These are phyloP conservation scores for Pseudognaphalium luteoalbum DNA, from an alignment of 129 eudicot species.

Conservation along the genomic window DNA sequence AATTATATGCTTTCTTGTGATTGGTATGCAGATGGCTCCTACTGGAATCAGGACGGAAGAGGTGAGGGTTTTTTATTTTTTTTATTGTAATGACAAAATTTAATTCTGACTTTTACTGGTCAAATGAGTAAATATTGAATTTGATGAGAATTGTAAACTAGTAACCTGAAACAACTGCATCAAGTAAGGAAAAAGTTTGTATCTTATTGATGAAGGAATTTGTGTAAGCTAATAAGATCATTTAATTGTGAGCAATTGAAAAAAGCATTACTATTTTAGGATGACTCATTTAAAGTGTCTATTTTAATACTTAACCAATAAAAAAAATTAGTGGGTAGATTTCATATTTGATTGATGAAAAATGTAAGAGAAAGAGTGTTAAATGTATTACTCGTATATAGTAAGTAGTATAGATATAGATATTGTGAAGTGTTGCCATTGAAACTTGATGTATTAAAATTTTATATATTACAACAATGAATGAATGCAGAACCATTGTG, in stretches of 20 bases:
- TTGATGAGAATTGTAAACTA: constrained; percentile 9
- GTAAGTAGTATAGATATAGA: too few relatives aligned
- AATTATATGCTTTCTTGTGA: not conserved
- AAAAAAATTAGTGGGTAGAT: too few relatives aligned
- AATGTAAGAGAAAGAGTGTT: too few relatives aligned
- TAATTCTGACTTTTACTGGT: constrained; percentile 25
- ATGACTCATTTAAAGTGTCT: too few relatives aligned
- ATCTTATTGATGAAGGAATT: not conserved
- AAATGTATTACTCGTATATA: too few relatives aligned
- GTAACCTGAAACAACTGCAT: not conserved
- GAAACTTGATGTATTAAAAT: too few relatives aligned
- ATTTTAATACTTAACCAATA: too few relatives aligned
- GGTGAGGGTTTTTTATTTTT: constrained; percentile 41
- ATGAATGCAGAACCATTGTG: too few relatives aligned
- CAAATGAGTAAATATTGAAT: constrained; percentile 13
- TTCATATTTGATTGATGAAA: too few relatives aligned
- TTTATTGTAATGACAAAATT: not conserved
- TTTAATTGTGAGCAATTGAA: constrained; percentile 5
- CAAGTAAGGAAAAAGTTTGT: not conserved
- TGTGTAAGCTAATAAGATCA: constrained; percentile 1
- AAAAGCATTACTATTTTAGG: constrained; percentile 9
- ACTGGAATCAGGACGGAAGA: constrained; percentile 83
- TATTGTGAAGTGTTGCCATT: too few relatives aligned
- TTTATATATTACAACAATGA: too few relatives aligned
- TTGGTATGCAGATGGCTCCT: constrained; percentile 58